Base-by-base conservation (phyloP, 2,329 filamentous ascomycete genomes). In the Penicillium griseofulvum region DNA sequence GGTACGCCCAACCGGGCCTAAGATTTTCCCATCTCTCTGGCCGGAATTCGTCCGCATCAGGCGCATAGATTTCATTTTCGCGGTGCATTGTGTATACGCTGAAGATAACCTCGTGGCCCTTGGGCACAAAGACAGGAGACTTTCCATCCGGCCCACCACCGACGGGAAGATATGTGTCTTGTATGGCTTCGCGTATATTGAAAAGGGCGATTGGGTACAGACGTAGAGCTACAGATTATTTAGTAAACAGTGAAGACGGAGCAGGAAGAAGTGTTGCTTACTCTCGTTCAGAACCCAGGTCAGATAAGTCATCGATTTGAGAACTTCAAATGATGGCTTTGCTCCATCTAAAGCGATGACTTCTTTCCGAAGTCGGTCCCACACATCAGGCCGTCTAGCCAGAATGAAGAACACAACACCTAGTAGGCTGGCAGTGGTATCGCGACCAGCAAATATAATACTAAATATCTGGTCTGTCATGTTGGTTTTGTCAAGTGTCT, bases 81-180 rank as follows among this genome's bases (percentile, higher is more conserved):
- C 89, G 83, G 67, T 93, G 89, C 88, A 93, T 88, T 6, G 83
- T 73, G 49, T 89, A 81, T 0, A 87, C 79, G 42, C 79, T 85
- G 77, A 90, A 93, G 43, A 72, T 79, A 55, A 92, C 76, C 11
- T 81, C 74, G 0, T 83, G 83, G 64, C 86, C 83, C 68, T 89
- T 87, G 48, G 83, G 80, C 4, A 90, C 76, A 50, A 84, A 81
- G 1, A 92, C 66, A 0, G 87, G 87, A 33, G 80, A 75, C 3
- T 74, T 73, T 31, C 75, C 67, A 69, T 87, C 82, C 2, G 80
- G 78, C 0, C 87, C 88, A 52, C 87, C 87, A 57, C 87, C 74
- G 7, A 65, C 55, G 2, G 76, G 75, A 44, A 79, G 65, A 5
- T 69, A 66, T 0, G 78, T 79, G 45, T 75, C 71, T 22, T 56